A percentile compares a stretch with the other conserved stretches of the same genome.
phyloP scores from a whole-genome alignment of 495 filamentous ascomycete genomes.

The Patellaria atrata region DNA sequence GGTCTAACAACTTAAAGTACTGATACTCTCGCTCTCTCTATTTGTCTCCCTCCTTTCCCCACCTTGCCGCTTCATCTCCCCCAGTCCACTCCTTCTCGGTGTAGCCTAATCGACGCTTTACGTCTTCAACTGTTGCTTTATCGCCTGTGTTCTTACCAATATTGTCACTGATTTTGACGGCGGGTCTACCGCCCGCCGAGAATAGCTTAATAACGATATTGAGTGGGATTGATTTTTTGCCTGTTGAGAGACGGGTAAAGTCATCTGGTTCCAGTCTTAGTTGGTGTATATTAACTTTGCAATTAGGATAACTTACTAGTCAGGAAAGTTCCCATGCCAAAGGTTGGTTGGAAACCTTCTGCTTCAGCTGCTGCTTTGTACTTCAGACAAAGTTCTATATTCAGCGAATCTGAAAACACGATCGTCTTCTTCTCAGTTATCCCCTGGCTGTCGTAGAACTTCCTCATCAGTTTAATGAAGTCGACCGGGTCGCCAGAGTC shows the following conservation, averaged over 20 bases:
- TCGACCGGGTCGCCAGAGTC: slow-evolving; percentile 81
- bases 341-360: slow-evolving; percentile 65
- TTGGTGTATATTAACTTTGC: neutral
- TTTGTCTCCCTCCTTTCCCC: slow-evolving; percentile 35
- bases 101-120: slow-evolving; percentile 78
- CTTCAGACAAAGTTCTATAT: slow-evolving; percentile 79
- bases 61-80: slow-evolving; percentile 72
- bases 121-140: slow-evolving; percentile 55
- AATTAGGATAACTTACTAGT: slow-evolving; percentile 45
- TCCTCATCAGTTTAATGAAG: slow-evolving; percentile 69
- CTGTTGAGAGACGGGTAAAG: slow-evolving; percentile 49
- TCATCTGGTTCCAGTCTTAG: slow-evolving; percentile 43
- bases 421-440: slow-evolving; percentile 77
- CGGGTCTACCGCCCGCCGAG: slow-evolving; percentile 64
- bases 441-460: slow-evolving; percentile 67
- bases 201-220: slow-evolving; percentile 97
- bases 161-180: slow-evolving; percentile 95
- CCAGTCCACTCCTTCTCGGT: slow-evolving; percentile 67
- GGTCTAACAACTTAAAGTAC: neutral
- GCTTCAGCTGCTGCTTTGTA: slow-evolving; percentile 73
- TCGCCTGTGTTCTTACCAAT: slow-evolving; percentile 93
- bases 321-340: slow-evolving; percentile 89
- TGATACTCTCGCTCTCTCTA: neutral
- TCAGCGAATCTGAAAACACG: slow-evolving; percentile 93
- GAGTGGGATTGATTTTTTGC: slow-evolving; percentile 76